Evolutionary conservation across 148 eudicot species (phyloP).

Genomic region (Dianthus caryophyllus): DNA sequence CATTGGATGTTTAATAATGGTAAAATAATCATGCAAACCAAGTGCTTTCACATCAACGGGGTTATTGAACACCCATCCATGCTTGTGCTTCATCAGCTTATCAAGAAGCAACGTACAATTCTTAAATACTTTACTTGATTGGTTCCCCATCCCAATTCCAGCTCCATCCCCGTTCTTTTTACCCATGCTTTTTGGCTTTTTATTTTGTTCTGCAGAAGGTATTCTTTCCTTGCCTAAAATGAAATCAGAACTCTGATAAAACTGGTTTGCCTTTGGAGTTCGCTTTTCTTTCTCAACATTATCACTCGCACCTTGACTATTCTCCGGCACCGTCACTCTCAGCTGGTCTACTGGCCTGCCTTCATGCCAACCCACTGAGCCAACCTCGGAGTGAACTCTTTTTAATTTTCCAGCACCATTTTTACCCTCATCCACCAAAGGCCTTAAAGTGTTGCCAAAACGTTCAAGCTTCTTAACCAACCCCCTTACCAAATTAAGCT

Average conservation of each 20-base stretch:
- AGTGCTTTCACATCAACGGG: conserved; percentile 78
- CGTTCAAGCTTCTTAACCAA: conserved; percentile 63
- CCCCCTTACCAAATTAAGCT: conserved; percentile 60
- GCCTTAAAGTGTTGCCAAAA: conserved; percentile 26
- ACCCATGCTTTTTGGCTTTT: conserved; percentile 55
- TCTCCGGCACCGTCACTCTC: conserved; percentile 44
- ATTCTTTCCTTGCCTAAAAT: conserved; percentile 68
- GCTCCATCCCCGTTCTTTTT: conserved; percentile 49
- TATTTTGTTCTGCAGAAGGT: conserved; percentile 45
- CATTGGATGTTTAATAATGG: conserved; percentile 78
- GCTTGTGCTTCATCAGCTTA: conserved; percentile 87
- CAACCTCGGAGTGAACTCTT: conserved; percentile 47
- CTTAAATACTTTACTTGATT: conserved; percentile 52
- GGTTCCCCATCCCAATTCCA: conserved; percentile 36
- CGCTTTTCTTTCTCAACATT: conserved; percentile 63
- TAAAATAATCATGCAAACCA: conserved; percentile 81
- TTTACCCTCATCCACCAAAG: conserved; percentile 26
- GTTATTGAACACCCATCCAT: conserved; percentile 82
- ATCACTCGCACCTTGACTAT: conserved; percentile 46
- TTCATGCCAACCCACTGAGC: conserved; percentile 33
- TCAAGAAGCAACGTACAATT: conserved; percentile 60
- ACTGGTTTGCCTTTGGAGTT: conserved; percentile 63
- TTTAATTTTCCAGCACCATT: conserved; percentile 36
- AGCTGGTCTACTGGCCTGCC: conserved; percentile 48
- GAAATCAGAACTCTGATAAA: conserved; percentile 59